Conservation (phyloP, 1,139 yeast genomes). For the Pneumocystis oryctolagi region DNA sequence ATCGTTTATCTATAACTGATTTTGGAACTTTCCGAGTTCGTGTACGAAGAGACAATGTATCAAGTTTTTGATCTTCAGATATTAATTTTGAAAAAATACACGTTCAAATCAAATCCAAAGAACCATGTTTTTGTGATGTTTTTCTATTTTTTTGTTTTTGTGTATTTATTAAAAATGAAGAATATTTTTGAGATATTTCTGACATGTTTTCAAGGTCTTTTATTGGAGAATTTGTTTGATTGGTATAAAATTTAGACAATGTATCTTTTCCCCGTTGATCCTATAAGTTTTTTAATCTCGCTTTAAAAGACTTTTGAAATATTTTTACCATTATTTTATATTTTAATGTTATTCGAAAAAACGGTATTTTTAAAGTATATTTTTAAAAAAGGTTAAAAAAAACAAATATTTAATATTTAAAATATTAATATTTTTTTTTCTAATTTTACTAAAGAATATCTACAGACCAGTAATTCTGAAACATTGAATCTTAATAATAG, state of each 20-base stretch:
- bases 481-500: not conserved
- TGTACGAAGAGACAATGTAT: not conserved
- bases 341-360: not conserved
- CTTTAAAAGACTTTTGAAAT: not conserved
- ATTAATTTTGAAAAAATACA: not conserved
- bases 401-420: not conserved
- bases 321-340: not conserved
- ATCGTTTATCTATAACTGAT: not conserved
- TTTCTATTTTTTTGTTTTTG: not conserved
- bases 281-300: not conserved
- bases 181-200: not conserved
- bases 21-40: not conserved
- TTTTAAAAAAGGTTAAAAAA: not conserved
- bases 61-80: not conserved
- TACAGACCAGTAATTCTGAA: not conserved
- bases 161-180: not conserved
- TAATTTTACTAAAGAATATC: not conserved
- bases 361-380: not conserved
- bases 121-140: not conserved
- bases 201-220: not conserved
- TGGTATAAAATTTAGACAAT: not conserved
- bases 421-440: not conserved
- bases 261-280: not conserved
- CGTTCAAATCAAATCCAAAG: not conserved
- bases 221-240: not conserved